These are phyloP conservation scores for Phytophthora chlamydospora DNA, from an alignment of 352 stramenopile species.

Conservation along the genomic window DNA sequence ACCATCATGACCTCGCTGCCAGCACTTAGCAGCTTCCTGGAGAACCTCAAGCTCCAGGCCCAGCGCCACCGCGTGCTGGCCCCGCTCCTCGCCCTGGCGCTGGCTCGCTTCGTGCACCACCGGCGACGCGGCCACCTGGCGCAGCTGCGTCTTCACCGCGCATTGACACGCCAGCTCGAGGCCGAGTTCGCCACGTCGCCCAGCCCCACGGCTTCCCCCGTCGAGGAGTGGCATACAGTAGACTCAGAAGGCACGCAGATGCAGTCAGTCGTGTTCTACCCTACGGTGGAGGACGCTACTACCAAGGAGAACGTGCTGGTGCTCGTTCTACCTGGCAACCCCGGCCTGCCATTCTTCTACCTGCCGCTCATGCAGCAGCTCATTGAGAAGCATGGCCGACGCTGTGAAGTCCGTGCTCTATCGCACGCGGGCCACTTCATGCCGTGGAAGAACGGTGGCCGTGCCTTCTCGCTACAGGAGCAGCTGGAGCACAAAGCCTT, in stretches of 20 bases:
- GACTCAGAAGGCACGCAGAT: constrained; percentile 41
- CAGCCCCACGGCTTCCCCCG: constrained; percentile 18
- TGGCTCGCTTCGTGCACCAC: constrained; percentile 54
- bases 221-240: constrained; percentile 63
- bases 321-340: constrained; percentile 72
- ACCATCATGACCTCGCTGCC: constrained; percentile 4
- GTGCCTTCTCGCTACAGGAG: constrained; percentile 57
- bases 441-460: constrained; percentile 65
- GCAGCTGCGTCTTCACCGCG: constrained; percentile 47
- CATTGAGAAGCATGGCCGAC: constrained; percentile 33
- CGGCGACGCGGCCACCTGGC: constrained; percentile 47
- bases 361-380: constrained; percentile 70
- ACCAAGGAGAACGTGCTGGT: constrained; percentile 47
- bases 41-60: constrained; percentile 34
- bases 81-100: constrained; percentile 43
- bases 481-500: constrained; percentile 62
- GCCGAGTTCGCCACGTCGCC: constrained; percentile 16
- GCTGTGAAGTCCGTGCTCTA: constrained; percentile 62
- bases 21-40: constrained; percentile 29
- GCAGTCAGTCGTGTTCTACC: constrained; percentile 59
- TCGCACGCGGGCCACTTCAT: constrained; percentile 70
- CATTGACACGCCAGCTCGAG: constrained; percentile 38
- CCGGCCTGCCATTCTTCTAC: constrained; percentile 69
- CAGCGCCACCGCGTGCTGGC: constrained; percentile 42
- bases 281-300: constrained; percentile 8